Evolutionary conservation across 2,329 filamentous ascomycete genomes (phyloP), one percentile per base, ranked within the genome.

Genomic region (Corinectria fuckeliana): DNA sequence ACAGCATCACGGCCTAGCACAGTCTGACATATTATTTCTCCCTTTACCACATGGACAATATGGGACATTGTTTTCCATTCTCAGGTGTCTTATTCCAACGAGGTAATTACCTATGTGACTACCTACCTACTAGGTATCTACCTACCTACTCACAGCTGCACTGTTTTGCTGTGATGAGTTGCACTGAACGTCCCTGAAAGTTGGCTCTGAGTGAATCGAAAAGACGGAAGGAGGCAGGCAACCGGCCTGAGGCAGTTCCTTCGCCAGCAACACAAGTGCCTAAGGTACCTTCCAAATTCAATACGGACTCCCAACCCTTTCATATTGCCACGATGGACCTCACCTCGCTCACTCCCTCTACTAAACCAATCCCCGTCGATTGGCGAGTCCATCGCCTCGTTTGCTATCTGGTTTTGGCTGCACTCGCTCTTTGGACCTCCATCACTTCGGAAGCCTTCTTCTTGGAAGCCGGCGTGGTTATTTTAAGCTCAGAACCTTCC

Each of bases 401-500:
- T 50, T 32, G 13, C 39, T 38, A 14, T 51, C 36, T n/a, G 32
- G 23, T 53, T 58, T 53, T 57, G 47, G 38, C 28, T 41, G 55
- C 47, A 21, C 20, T 39, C 39, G n/a, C 60, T 52, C 56, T 26
- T 53, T 58, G 39, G 45, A 30, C 50, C 56, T 52, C 49, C 11
- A 20, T 45, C 18, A 36, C 32, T 34, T 11, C 21, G 36, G 36
- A 36, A 48, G 30, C n/a, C 45, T 34, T 13, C 36, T 61, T 67
- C 60, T 65, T 69, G 66, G 53, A 62, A 55, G 56, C 62, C 4
- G 25, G 2, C 41, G 4, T 50, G 23, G 25, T 21, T 30, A 25
- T 39, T 20, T 50, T 28, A 30, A 18, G 21, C 32, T 49, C 18
- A 30, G 13, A 30, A 3, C 50, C 8, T 3, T 25, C 18, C 10